Evolutionary conservation across 352 stramenopile species (phyloP), one percentile per base, ranked within the genome.

Genomic region (Globisporangium nagaii): DNA sequence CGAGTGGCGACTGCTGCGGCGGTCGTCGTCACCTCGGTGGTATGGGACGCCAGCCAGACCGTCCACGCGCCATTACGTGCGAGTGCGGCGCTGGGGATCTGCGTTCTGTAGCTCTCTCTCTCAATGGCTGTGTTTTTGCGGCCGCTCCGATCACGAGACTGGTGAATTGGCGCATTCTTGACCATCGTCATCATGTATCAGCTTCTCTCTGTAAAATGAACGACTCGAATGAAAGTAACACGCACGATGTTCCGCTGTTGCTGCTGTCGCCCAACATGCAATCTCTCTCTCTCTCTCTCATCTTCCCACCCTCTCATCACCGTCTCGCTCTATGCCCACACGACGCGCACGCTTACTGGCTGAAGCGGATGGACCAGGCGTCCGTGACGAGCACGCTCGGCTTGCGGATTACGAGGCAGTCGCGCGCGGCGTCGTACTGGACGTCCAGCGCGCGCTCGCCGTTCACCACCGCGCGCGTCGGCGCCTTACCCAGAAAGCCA

Each of bases 341-440:
- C n/a, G n/a, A n/a, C n/a, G n/a, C n/a, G n/a, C n/a, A n/a, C n/a
- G n/a, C n/a, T 22, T 43, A 58, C 40, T 62, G 81, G 36, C 63
- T 64, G 24, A 96, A 86, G 30, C 60, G 59, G 27, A 96, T 69
- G 56, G 76, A 62, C 84, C 82, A 96, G 42, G 76, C 69, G 37
- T 80, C 75, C 52, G 81, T 86, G 42, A 82, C 76, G 17, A 80
- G 48, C 49, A 93, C 64, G 35, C 70, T 60, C 17, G 86, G 87
- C 69, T 97, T 96, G 56, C 90, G 84, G 53, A 97, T 74, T 36
- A 88, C 87, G 22, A 97, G 54, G 42, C 72, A 56, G 51, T 94
- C 75, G 10, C 42, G 62, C 2, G 56, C 60, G 3, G 65, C 74
- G 42, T 96, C 76, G 60, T 91, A 96, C 37, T 67, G 52, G 51